Base-by-base conservation (phyloP, 2,329 filamentous ascomycete species). In the Chaetomiaceae sp. region DNA sequence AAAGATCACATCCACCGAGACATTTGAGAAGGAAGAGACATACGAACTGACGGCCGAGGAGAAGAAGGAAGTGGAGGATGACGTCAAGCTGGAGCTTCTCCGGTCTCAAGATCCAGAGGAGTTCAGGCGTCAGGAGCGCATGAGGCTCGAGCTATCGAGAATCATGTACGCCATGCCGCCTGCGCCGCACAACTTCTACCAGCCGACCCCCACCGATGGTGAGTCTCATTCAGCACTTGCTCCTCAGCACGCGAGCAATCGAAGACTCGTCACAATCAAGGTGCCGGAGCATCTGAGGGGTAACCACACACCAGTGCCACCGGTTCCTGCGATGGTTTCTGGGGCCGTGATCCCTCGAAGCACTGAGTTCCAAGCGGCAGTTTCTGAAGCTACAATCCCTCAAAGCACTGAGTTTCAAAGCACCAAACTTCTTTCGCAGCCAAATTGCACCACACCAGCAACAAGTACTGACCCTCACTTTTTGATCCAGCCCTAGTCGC, bases 1-100 rank as follows among this genome's bases (percentile, higher is more conserved):
- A 12, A 70, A 70, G 2, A 82, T 92, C 50, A 74, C 79, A 3
- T 77, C 84, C 34, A 86, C 84, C 0, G 85, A 92, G 58, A 85
- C 84, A 0, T 89, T 89, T 57, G 83, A 87, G 57, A 75, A 81
- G 57, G 84, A 90, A 56, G 84, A 86, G 50, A 69, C 78, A 10
- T 81, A 83, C 44, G 74, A 75, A 16, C 66, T 91, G 19, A 83
- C 81, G 0, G 70, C 73, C 0, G 81, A 86, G 45, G 86, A 90
- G 55, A 64, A 73, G 9, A 70, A 68, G 38, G 77, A 83, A 40
- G 80, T 81, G 0, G 71, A 77, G 27, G 57, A 70, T 35, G 56
- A 71, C 47, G 61, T 71, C 19, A 53, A 56, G 39, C 35, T 57
- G 17, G 54, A 61, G 34, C 55, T 52, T n/a, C 60, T 62, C 16